phyloP scores from a whole-genome alignment of 225 moss, liverwort and hornwort genomes.

The Polytrichum formosum region DNA sequence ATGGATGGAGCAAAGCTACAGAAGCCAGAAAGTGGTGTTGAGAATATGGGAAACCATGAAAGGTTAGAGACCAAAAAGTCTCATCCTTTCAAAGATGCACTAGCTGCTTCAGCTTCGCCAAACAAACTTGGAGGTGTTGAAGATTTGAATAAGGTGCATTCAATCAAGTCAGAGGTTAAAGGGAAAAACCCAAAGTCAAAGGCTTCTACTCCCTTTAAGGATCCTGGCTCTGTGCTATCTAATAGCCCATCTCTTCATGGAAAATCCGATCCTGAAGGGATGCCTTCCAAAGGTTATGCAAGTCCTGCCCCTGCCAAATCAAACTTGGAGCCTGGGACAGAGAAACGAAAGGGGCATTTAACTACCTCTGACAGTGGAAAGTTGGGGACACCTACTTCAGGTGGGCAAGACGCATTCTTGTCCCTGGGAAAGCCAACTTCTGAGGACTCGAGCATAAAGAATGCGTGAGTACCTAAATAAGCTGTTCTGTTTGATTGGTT shows the following conservation, averaged over 20 bases:
- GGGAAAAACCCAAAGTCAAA: constrained; percentile 43
- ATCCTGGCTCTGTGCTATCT: background rate
- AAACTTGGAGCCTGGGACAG: constrained; percentile 26
- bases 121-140: constrained; percentile 41
- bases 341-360: constrained; percentile 37
- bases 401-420: constrained; percentile 34
- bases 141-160: constrained; percentile 33
- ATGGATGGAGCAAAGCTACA: constrained; percentile 38
- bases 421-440: constrained; percentile 33
- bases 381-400: constrained; percentile 13
- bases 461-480: constrained; percentile 41
- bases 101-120: constrained; percentile 31
- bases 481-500: background rate
- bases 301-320: constrained; percentile 34
- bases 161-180: constrained; percentile 36
- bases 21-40: constrained; percentile 30
- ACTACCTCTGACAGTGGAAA: constrained; percentile 41
- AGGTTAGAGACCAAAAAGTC: constrained; percentile 49
- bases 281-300: constrained; percentile 2
- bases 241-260: constrained; percentile 14
- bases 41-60: constrained; percentile 34
- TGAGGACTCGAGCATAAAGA: constrained; percentile 58
- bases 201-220: constrained; percentile 28
- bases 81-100: constrained; percentile 30
- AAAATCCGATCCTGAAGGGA: constrained; percentile 4